These are phyloP conservation scores for Suillus alpinus DNA, from an alignment of 768 basidiomycete species.

Conservation along the genomic window DNA sequence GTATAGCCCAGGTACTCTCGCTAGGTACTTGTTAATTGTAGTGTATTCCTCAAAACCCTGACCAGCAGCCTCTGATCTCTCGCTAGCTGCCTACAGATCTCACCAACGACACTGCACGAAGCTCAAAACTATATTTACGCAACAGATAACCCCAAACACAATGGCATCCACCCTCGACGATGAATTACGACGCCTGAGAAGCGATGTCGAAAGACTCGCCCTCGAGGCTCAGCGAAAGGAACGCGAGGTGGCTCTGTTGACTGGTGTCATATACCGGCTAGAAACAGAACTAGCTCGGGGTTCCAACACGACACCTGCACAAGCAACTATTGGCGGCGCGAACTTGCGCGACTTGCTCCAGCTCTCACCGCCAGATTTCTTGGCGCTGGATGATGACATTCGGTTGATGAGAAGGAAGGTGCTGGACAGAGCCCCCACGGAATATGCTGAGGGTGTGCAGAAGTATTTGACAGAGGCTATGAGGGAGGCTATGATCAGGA, in stretches of 20 bases:
- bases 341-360: background rate
- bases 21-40: too few species aligned
- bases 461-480: background rate
- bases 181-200: background rate
- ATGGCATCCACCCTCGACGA: background rate
- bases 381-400: background rate
- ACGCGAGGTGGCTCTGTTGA: background rate
- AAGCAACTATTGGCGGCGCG: background rate
- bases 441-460: background rate
- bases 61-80: too few species aligned
- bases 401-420: constrained; percentile 1
- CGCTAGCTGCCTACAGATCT: too few species aligned
- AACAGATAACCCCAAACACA: background rate
- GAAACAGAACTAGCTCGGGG: background rate
- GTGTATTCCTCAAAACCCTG: too few species aligned
- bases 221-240: background rate
- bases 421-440: background rate
- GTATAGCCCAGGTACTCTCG: too few species aligned
- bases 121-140: too few species aligned
- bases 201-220: background rate
- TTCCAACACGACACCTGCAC: background rate
- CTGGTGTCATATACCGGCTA: background rate
- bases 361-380: background rate
- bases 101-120: too few species aligned
- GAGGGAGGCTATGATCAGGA: background rate